Percentiles rank a stretch among this genome's conserved stretches.
Evolutionary conservation across 1,139 yeast genomes (phyloP).

Genomic region (Saccharomyces uvarum): DNA sequence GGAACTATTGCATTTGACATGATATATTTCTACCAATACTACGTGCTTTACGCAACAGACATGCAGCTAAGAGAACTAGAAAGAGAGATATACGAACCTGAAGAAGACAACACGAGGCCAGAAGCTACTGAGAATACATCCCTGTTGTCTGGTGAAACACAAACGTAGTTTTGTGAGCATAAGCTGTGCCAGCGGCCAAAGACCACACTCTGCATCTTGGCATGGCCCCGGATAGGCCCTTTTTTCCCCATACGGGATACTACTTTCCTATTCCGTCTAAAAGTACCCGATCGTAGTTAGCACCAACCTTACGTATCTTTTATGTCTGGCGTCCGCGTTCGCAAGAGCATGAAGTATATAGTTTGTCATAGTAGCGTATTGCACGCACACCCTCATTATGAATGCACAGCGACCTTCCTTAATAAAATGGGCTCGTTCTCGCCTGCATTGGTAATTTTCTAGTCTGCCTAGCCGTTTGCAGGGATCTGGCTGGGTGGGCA

Average conservation of each 20-base stretch:
- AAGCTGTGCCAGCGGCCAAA: background rate
- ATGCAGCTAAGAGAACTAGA: constrained; percentile 25
- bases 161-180: background rate
- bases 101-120: background rate
- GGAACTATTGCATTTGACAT: constrained; percentile 80
- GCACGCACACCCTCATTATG: background rate
- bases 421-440: background rate
- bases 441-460: background rate
- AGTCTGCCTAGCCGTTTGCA: background rate
- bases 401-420: background rate
- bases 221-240: background rate
- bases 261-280: background rate
- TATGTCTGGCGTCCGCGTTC: background rate
- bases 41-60: constrained; percentile 29
- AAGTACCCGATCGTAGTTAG: background rate
- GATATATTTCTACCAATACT: constrained; percentile 60
- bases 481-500: background rate
- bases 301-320: background rate
- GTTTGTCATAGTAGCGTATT: background rate
- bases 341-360: background rate
- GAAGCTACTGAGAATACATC: background rate
- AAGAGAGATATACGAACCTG: constrained; percentile 11
- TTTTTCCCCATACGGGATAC: background rate
- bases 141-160: background rate
- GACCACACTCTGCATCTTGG: background rate